Percentiles rank a stretch among this genome's conserved stretches.
Evolutionary conservation across 192 early-diverging fungal genomes (phyloP).

Genomic region (Backusella liffmaniae): DNA sequence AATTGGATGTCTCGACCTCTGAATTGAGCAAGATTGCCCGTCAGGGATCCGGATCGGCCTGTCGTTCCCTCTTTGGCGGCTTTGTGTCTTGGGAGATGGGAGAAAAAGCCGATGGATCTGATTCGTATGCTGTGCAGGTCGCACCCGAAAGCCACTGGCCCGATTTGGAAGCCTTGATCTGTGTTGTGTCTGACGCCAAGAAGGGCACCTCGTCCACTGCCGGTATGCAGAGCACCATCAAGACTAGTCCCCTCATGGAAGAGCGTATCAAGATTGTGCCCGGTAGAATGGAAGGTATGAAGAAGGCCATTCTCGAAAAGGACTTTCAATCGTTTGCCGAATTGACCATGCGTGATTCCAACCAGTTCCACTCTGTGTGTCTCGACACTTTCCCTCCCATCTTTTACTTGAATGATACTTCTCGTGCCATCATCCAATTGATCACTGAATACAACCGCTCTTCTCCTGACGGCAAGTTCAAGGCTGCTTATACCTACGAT

Average conservation of each 20-base stretch:
- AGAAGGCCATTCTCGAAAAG: slow-evolving; percentile 72
- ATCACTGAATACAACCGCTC: slow-evolving; percentile 82
- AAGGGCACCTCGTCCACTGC: slow-evolving; percentile 90
- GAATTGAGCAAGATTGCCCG: slow-evolving; percentile 90
- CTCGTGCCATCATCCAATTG: slow-evolving; percentile 80
- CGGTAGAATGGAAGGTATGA: slow-evolving; percentile 86
- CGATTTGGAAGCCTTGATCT: slow-evolving; percentile 91
- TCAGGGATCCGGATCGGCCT: slow-evolving; percentile 95
- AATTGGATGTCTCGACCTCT: slow-evolving; percentile 61
- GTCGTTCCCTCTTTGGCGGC: slow-evolving; percentile 95
- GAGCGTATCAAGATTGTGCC: slow-evolving; percentile 92
- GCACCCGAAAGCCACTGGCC: slow-evolving; percentile 92
- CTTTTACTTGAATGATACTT: slow-evolving; percentile 96
- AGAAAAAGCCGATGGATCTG: slow-evolving; percentile 68
- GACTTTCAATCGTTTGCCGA: slow-evolving; percentile 94
- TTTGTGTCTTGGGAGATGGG: slow-evolving; percentile 99
- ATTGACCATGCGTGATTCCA: slow-evolving; percentile 96
- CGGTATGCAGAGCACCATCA: slow-evolving; percentile 97
- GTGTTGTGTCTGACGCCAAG: slow-evolving; percentile 90
- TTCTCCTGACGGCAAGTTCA: slow-evolving; percentile 47
- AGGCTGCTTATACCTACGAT: slow-evolving; percentile 97
- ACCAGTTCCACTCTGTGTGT: slow-evolving; percentile 99
- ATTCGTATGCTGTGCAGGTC: slow-evolving; percentile 91
- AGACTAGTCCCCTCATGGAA: slow-evolving; percentile 83
- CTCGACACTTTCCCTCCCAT: slow-evolving; percentile 99